Evolutionary conservation across 2,329 filamentous ascomycete species (phyloP), one percentile per base, ranked within the genome.

Genomic region (Aschersonia sp.): DNA sequence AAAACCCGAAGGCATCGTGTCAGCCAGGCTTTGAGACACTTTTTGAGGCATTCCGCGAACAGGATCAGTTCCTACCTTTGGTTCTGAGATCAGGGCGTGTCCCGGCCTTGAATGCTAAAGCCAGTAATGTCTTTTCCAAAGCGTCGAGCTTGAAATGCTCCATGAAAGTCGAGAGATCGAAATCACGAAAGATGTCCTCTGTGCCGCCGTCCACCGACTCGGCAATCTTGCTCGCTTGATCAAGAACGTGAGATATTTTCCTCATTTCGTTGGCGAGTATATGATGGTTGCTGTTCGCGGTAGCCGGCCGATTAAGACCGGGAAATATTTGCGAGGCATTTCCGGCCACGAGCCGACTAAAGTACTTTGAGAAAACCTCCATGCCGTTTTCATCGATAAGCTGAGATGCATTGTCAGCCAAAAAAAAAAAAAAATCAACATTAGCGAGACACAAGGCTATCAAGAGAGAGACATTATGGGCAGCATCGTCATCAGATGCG

Each of bases 361-460:
- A 94, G 67, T 92, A 95, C 72, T 89, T 94, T 51, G 87, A 82
- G 65, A 89, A 95, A 62, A 95, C 88, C 75, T 98, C 94, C 90
- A 98, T 98, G 62, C 89, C 89, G 88, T 94, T 83, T 60, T 90
- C 89, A 79, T 95, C 83, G 70, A 97, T 84, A 64, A 97, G 81
- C 86, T 95, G 22, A 4, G 22, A 22, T 22, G 22, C 22, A 22
- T 22, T 22, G 22, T 22, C 22, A 22, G 22, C 22, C 22, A 22
- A 22, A 22, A 22, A 22, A 22, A 22, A 22, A 22, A 22, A 22
- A 22, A 22, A 22, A 22, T 22, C 4, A 22, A 22, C 22, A 22
- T 22, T 22, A 22, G 22, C 22, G 22, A 22, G 22, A 22, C 22
- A 22, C 22, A 22, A 22, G 22, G 22, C 22, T 22, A 22, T 22